Evolutionary conservation across 805 yeast species (phyloP).

Genomic region (Candida mattraensis): DNA sequence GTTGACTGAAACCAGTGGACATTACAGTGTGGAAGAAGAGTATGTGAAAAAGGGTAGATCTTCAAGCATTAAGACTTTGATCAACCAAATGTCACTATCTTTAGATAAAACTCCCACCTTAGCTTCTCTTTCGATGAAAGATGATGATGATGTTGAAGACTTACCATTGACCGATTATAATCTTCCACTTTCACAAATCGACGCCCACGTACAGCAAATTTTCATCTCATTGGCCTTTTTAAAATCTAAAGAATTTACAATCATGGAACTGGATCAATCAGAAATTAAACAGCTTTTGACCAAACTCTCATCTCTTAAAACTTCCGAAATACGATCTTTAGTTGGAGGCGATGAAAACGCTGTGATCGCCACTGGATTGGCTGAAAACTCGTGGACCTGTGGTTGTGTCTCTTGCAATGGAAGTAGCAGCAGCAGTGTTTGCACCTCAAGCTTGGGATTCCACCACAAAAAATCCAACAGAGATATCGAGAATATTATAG

Average conservation of each 20-base stretch:
- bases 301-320: conserved; percentile 47
- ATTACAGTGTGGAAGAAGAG: too few relatives aligned
- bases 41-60: conserved; percentile 24
- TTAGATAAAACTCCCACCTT: conserved; percentile 31
- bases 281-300: conserved; percentile 80
- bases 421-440: conserved; percentile 8
- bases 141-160: conserved; percentile 26
- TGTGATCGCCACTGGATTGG: conserved; percentile 1
- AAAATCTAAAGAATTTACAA: conserved; percentile 73
- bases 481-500: conserved; percentile 71
- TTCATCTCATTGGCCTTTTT: conserved; percentile 77
- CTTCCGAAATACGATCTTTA: conserved; percentile 29
- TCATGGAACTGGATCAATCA: conserved; percentile 85
- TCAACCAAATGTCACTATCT: conserved; percentile 25
- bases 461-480: conserved; percentile 29
- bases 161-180: conserved; percentile 13
- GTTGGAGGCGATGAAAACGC: conserved; percentile 22
- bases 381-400: conserved; percentile 6
- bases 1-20: conserved; percentile 25
- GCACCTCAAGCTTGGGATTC: conserved; percentile 11
- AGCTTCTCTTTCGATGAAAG: conserved; percentile 17
- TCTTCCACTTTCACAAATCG: conserved; percentile 59
- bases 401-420: conserved; percentile 12
- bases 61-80: conserved; percentile 32
- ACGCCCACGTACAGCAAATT: conserved; percentile 73